Conservation (phyloP, 2,329 filamentous ascomycete genomes). For the Scytalidium lignicola region DNA sequence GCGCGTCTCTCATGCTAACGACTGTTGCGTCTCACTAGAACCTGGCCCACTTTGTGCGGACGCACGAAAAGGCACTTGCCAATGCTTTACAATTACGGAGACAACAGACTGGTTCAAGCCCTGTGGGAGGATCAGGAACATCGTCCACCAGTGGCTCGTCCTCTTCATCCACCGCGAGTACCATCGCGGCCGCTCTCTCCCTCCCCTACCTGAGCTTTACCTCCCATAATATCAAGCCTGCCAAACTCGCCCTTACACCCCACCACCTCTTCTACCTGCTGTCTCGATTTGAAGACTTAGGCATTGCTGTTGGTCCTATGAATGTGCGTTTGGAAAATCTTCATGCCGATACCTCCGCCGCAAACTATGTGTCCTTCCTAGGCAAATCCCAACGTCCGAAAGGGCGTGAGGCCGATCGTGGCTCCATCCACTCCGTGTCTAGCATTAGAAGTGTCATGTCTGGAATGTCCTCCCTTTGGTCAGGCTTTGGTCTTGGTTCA, state of each 20-base stretch:
- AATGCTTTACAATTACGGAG: slow-evolving; percentile 87
- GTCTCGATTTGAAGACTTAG: slow-evolving; percentile 89
- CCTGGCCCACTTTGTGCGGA: slow-evolving; percentile 91
- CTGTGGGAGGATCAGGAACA: slow-evolving; percentile 43
- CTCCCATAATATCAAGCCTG: slow-evolving; percentile 79
- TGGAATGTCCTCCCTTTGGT: slow-evolving; percentile 90
- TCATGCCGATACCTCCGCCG: slow-evolving; percentile 77
- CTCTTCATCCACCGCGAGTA: slow-evolving; percentile 64
- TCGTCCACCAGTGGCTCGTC: slow-evolving; percentile 55
- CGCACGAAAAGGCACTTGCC: slow-evolving; percentile 93
- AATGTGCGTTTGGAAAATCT: slow-evolving; percentile 93
- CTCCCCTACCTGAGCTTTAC: slow-evolving; percentile 80
- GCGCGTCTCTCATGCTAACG: slow-evolving; percentile 4
- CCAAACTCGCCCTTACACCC: slow-evolving; percentile 86
- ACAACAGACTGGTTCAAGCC: slow-evolving; percentile 58
- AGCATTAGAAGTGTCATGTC: slow-evolving; percentile 98
- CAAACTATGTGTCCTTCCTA: slow-evolving; percentile 94
- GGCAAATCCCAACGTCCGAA: slow-evolving; percentile 77
- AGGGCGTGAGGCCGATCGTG: slow-evolving; percentile 73
- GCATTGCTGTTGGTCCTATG: slow-evolving; percentile 90
- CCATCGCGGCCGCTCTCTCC: slow-evolving; percentile 79
- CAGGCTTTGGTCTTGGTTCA: slow-evolving; percentile 75
- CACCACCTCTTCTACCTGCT: slow-evolving; percentile 97
- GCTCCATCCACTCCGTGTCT: slow-evolving; percentile 91
- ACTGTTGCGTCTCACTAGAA: slow-evolving; percentile 54